phyloP scores from a whole-genome alignment of 768 basidiomycete genomes.

The Suillus clintonianus region DNA sequence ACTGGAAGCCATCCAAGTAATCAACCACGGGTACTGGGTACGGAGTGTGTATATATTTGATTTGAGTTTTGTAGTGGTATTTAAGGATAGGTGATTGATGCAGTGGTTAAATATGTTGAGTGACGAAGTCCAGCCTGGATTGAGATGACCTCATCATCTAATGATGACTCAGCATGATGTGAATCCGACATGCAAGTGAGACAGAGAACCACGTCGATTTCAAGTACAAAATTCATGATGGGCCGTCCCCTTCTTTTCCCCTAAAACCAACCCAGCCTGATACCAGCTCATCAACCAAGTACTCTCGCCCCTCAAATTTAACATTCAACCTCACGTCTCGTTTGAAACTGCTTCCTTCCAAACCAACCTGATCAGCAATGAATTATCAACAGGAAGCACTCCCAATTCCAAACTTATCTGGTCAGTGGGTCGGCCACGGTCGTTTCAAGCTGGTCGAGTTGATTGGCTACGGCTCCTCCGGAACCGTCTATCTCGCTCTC shows the following conservation, averaged over 20 bases:
- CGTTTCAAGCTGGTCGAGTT: constrained; percentile 60
- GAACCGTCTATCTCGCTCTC: constrained; percentile 73
- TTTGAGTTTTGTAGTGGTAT: no score
- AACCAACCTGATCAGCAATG: constrained; percentile 1
- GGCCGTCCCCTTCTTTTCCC: background rate
- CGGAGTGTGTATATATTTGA: no score
- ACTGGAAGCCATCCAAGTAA: no score
- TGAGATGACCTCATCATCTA: no score
- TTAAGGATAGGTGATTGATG: no score
- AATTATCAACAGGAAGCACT: constrained; percentile 17
- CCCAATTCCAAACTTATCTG: constrained; percentile 47
- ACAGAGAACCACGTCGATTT: background rate
- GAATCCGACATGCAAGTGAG: background rate
- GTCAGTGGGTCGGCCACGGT: constrained; percentile 53
- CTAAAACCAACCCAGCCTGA: background rate
- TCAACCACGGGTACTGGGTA: no score
- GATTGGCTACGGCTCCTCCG: constrained; percentile 76
- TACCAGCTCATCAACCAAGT: background rate
- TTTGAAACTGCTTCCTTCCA: background rate
- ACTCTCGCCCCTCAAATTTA: background rate
- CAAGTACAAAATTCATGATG: background rate
- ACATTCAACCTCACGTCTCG: background rate
- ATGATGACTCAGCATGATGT: background rate
- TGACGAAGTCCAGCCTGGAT: no score
- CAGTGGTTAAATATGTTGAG: no score